These are phyloP conservation scores for Trypanosoma cruzi DNA, from an alignment of 208 protist genomes.

Conservation along the genomic window DNA sequence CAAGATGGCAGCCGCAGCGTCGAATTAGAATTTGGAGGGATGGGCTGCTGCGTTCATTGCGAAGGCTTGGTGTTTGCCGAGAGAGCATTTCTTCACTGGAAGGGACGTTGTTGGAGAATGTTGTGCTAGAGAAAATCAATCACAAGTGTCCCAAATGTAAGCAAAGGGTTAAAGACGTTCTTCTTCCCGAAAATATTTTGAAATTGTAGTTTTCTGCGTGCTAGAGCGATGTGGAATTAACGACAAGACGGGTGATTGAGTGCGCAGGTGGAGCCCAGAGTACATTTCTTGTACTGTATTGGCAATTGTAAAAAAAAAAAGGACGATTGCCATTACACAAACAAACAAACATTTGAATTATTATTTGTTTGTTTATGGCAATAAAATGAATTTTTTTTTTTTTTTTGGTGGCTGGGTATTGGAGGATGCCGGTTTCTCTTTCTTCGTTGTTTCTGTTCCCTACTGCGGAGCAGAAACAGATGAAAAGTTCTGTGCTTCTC, in stretches of 20 bases:
- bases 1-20: constrained; percentile 1
- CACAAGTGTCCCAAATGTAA: constrained; percentile 37
- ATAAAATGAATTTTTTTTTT: not conserved
- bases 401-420: not conserved
- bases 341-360: not conserved
- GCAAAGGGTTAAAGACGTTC: constrained; percentile 23
- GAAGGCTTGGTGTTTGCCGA: not conserved
- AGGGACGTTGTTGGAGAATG: constrained; percentile 4
- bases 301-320: not conserved
- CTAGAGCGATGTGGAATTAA: not conserved
- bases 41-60: constrained; percentile 9
- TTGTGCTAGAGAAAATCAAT: constrained; percentile 30
- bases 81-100: not conserved
- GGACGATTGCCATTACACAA: not conserved
- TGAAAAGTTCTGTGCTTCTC: not conserved
- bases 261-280: not conserved
- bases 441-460: not conserved
- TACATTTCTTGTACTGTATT: not conserved
- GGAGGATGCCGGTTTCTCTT: not conserved
- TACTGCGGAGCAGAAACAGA: not conserved
- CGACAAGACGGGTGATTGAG: not conserved
- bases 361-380: not conserved
- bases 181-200: constrained; percentile 35
- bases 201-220: constrained; percentile 27
- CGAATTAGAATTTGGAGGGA: not conserved